Percentiles rank a stretch among this genome's conserved stretches.
Evolutionary conservation across 1,284 basidiomycete species (phyloP).

Genomic region (Tremellales sp.): DNA sequence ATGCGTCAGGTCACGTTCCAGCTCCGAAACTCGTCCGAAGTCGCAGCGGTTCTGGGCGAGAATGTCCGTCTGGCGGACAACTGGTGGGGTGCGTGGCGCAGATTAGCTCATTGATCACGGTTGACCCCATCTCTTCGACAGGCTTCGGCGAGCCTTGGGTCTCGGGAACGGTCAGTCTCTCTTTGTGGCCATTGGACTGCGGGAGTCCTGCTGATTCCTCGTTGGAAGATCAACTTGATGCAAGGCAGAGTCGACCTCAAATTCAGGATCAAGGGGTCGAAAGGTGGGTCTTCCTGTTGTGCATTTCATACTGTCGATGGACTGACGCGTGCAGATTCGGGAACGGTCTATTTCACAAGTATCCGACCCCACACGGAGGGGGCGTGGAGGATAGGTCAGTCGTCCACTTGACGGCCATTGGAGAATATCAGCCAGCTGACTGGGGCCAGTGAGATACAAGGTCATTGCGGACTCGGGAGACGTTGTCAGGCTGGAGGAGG

Average conservation of each 20-base stretch:
- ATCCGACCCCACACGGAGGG: conserved; percentile 44
- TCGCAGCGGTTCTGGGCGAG: conserved; percentile 37
- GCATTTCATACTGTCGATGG: not conserved
- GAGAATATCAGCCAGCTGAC: conserved; percentile 6
- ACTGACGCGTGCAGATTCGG: conserved; percentile 16
- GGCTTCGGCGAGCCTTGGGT: conserved; percentile 49
- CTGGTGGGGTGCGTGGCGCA: conserved; percentile 45
- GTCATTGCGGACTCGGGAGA: conserved; percentile 45
- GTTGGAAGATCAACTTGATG: conserved; percentile 46
- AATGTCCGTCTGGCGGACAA: conserved; percentile 39
- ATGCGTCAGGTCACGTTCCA: conserved; percentile 45
- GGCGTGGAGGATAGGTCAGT: conserved; percentile 46
- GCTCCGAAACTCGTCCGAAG: conserved; percentile 42
- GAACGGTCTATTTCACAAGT: conserved; percentile 49
- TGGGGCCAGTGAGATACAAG: conserved; percentile 45
- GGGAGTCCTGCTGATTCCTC: conserved; percentile 1
- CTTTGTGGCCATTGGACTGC: no score
- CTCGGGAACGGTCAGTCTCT: conserved; percentile 42
- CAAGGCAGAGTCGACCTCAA: conserved; percentile 49
- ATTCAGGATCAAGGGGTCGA: conserved; percentile 42
- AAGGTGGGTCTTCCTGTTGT: conserved; percentile 20
- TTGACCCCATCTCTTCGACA: conserved; percentile 14
- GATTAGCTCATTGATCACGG: no score
- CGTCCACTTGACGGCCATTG: no score
- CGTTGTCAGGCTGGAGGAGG: conserved; percentile 40